These are phyloP conservation scores for Zea luxurians DNA, from an alignment of 176 grass and related monocot genomes.

Conservation along the genomic window DNA sequence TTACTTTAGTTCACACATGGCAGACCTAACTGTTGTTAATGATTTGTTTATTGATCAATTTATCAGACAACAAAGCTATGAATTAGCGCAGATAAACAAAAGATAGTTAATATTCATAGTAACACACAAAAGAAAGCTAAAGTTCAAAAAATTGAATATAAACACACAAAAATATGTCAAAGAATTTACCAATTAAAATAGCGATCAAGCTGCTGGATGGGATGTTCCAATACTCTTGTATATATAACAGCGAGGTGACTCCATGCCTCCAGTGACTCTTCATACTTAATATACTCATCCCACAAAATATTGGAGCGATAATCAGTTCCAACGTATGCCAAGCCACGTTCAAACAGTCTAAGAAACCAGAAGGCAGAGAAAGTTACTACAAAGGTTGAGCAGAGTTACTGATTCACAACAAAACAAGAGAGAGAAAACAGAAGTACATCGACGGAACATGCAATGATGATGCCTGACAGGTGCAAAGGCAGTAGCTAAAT, in stretches of 20 bases:
- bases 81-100: not conserved
- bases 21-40: not conserved
- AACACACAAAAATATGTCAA: not conserved
- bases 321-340: constrained; percentile 98
- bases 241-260: constrained; percentile 87
- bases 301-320: constrained; percentile 84
- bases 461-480: not conserved
- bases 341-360: constrained; percentile 90
- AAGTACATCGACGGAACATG: constrained; percentile 11
- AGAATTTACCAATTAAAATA: constrained; percentile 83
- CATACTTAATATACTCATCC: constrained; percentile 99
- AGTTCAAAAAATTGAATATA: not conserved
- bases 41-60: constrained; percentile 1
- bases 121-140: not conserved
- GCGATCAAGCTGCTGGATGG: constrained; percentile 94
- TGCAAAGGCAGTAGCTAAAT: constrained; percentile 26
- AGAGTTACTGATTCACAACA: not conserved
- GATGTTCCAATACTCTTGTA: constrained; percentile 89
- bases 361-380: constrained; percentile 11
- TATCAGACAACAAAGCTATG: not conserved
- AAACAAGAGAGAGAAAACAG: not conserved
- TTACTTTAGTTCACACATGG: not conserved
- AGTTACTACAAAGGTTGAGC: not conserved
- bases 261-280: constrained; percentile 97
- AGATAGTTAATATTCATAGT: not conserved